Percentiles rank a stretch among this genome's conserved stretches.
phyloP scores from a whole-genome alignment of 805 yeast species.

The Yamadazyma paraphyllophila region DNA sequence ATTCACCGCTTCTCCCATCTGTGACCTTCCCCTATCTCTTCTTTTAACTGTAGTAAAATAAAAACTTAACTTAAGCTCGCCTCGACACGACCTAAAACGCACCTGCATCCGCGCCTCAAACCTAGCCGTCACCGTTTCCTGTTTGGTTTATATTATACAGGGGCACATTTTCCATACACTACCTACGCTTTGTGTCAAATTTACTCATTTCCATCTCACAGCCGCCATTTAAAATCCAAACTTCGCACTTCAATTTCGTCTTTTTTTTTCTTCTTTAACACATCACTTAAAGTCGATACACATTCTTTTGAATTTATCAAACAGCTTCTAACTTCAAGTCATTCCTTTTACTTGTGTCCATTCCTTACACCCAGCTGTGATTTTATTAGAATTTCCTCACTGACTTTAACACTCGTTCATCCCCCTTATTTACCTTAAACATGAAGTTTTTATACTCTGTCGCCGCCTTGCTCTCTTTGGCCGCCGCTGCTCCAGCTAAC shows the following conservation, averaged over 20 bases:
- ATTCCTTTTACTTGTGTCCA: constrained; percentile 8
- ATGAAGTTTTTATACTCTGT: constrained; percentile 27
- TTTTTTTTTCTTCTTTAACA: constrained; percentile 4
- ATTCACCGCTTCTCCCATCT: background rate
- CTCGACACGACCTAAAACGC: background rate
- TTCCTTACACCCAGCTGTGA: constrained; percentile 4
- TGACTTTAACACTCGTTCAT: background rate
- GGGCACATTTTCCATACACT: background rate
- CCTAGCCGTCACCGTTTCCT: background rate
- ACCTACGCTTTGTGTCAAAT: background rate
- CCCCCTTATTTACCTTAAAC: background rate
- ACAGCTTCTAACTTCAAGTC: constrained; percentile 6
- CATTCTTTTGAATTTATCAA: constrained; percentile 1
- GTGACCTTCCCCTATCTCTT: background rate
- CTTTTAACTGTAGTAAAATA: background rate
- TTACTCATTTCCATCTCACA: background rate
- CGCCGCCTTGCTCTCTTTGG: constrained; percentile 24
- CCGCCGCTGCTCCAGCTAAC: constrained; percentile 34
- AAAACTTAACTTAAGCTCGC: background rate
- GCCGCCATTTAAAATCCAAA: constrained; percentile 2
- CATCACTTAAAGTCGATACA: constrained; percentile 4
- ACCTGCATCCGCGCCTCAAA: background rate
- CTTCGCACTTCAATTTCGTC: constrained; percentile 1
- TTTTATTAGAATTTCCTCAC: background rate
- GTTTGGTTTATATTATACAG: background rate